Base-by-base conservation (phyloP, 1,284 basidiomycete species). In the Exobasidium cylindrosporum region DNA sequence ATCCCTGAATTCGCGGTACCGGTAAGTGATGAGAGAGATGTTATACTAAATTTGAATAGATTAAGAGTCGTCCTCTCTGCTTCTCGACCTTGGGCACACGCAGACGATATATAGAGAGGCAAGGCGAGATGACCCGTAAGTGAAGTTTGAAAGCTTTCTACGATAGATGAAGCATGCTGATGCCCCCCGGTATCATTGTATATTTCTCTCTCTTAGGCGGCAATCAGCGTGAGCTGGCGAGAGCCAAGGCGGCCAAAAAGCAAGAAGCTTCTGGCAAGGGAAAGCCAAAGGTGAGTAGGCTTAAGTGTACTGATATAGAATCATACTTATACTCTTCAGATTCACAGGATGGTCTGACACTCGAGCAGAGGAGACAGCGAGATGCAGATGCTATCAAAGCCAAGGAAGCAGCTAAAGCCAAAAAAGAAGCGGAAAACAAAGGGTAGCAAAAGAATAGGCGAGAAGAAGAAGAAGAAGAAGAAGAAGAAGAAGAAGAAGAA, bases 241-340 rank as follows among this genome's bases (percentile, higher is more conserved):
- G 78, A 29, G 75, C 72, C 47, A 80, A 79, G 63, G 73, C 72
- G 55, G 69, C 73, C 23, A 80, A 80, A 58, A 80, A 80, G 69
- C 68, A 63, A 53, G 75, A 69, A 2, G 73, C 73, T 2, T 52
- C 56, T 29, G 69, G 69, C 61, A 77, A 76, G 65, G 70, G 70
- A 60, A 72, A 74, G 55, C 63, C 35, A 17, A 40, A 7, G 35
- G 35, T 40, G 35, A 7, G 35, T 40, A 40, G 7, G 17, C 10
- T 40, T 7, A 40, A 40, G 17, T 40, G 35, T 17, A 10, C 10
- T 40, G 35, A 40, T 17, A 10, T 40, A 10, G 35, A 40, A 17
- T 17, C 10, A 7, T 40, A 10, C 7, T 17, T 10, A 17, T 7
- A 40, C 7, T 10, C 17, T 40, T 40, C 35, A 10, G 35, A 7